Percentiles rank a stretch among this genome's conserved stretches.
Evolutionary conservation across 2,329 filamentous ascomycete genomes (phyloP).

Genomic region (Trichoderma sp.): DNA sequence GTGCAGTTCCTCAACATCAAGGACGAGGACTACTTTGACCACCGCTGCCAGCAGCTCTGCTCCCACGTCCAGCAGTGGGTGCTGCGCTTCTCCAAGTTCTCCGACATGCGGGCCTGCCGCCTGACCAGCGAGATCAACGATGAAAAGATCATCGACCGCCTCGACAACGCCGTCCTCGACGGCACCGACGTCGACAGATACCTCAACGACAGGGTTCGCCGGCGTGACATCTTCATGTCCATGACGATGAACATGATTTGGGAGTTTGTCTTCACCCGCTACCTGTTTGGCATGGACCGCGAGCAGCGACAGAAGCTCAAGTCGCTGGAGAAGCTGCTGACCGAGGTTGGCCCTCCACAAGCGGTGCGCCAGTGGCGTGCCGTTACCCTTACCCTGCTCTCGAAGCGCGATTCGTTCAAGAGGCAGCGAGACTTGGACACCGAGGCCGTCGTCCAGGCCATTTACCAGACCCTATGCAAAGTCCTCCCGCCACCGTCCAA

Average conservation of each 20-base stretch:
- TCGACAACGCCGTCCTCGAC: slow-evolving; percentile 93
- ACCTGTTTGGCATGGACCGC: slow-evolving; percentile 97
- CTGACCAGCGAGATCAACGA: slow-evolving; percentile 82
- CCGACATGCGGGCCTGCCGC: slow-evolving; percentile 85
- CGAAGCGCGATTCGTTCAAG: slow-evolving; percentile 76
- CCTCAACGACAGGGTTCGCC: slow-evolving; percentile 81
- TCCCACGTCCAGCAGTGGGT: slow-evolving; percentile 98
- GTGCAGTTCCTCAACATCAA: slow-evolving; percentile 74
- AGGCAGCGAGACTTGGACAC: slow-evolving; percentile 85
- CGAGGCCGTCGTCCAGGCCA: slow-evolving; percentile 85
- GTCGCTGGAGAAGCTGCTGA: slow-evolving; percentile 85
- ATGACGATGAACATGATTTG: slow-evolving; percentile 99
- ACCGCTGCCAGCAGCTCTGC: slow-evolving; percentile 90
- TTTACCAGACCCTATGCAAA: slow-evolving; percentile 79
- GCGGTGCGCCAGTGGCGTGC: slow-evolving; percentile 98
- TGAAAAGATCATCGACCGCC: slow-evolving; percentile 88
- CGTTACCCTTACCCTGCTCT: slow-evolving; percentile 86
- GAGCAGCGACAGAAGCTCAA: slow-evolving; percentile 98
- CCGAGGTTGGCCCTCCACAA: slow-evolving; percentile 80
- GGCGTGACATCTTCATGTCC: slow-evolving; percentile 96
- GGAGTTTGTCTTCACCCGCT: slow-evolving; percentile 97
- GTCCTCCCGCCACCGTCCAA: slow-evolving; percentile 86
- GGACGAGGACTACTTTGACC: slow-evolving; percentile 95
- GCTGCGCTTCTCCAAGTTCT: slow-evolving; percentile 95
- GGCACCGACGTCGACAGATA: slow-evolving; percentile 90